Evolutionary conservation across 768 basidiomycete species (phyloP), one percentile per base, ranked within the genome.

Genomic region (Termitomyces eurrhizus): DNA sequence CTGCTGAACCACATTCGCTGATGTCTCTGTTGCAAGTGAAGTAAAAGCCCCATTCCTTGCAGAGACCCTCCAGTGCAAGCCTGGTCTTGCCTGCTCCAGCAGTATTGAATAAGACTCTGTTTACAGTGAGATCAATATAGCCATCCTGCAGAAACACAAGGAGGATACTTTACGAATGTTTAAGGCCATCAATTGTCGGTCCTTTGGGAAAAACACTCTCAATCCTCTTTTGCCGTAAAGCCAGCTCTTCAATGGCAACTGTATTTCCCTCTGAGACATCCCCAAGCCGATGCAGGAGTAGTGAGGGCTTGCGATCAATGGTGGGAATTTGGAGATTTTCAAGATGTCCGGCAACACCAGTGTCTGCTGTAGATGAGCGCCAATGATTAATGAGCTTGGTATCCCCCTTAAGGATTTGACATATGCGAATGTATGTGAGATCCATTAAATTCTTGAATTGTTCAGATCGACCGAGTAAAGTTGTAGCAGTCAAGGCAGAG

Each of bases 1-100:
- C 57, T 6, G 33, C 14, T 9, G 57, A 58, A 16, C 57, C 57
- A 42, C 57, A 49, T 51, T 58, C 57, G 51, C 49, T 51, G 24
- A 50, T 6, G 4, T 7, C 14, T 7, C 26, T 50, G 11, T 12
- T 26, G 24, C 57, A 58, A 26, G 48, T 58, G 48, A 58, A 37
- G 13, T 49, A 58, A 26, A 57, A 49, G 5, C 56, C 56, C 33
- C 44, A 57, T n/a, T 57, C 9, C 6, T 33, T n/a, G 56, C 56
- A 57, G 29, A 57, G 56, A 7, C 57, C 57, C 8, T 51, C 57
- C 7, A 58, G 46, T 11, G 51, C 26, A 13, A 58, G 48, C 18
- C 50, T 51, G n/a, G 50, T 51, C 50, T 51, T 51, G 2, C 50
- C 50, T 14, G 50, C 50, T 6, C 50, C 50, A 35, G 50, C 35